Base-by-base conservation (phyloP, 2,329 filamentous ascomycete species). In the Xylariaceae sp. region DNA sequence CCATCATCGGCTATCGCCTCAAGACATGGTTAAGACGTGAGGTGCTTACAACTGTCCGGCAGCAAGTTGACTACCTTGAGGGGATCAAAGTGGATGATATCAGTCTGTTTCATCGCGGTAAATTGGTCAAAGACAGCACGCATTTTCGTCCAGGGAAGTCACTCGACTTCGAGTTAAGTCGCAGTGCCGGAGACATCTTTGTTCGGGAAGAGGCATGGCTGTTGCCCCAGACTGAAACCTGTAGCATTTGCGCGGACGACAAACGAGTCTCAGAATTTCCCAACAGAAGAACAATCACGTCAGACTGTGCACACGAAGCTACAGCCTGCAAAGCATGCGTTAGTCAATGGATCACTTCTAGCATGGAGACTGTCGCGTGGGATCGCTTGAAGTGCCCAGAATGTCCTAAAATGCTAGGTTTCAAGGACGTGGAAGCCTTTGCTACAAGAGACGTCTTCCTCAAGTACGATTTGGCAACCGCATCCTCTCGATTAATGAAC, bases 361-460 rank as follows among this genome's bases (percentile, higher is more conserved):
- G 70, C 43, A 60, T 75, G 50, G 67, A 72, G 5, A 59, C 56
- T 1, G 47, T 65, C 9, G 54, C 62, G 0, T 76, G 72, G 72
- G 67, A 74, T 53, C 68, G 66, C 24, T 54, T 76, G 2, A 69
- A 63, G 36, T 76, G 75, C 36, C 73, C 74, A 1, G 73, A 74
- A 46, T 76, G 74, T 36, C 60, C 68, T 8, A 61, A 67, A 17
- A 23, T 66, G 3, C 66, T 77, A 9, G 39, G 53, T 3, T 70
- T 70, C 49, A 61, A 63, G 11, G 69, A 76, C 24, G 68, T 76
- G 8, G 66, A 56, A 41, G 60, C 66, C 6, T 68, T 69, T 51
- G 71, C 72, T 0, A 34, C 64, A 0, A 46, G 24, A 9, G 66
- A 67, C 7, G 47, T 65, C 9, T 76, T 76, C 44, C 58, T 64